These are phyloP conservation scores for Tolypocladium endophyticum DNA, from an alignment of 2,329 filamentous ascomycete genomes.

Conservation along the genomic window DNA sequence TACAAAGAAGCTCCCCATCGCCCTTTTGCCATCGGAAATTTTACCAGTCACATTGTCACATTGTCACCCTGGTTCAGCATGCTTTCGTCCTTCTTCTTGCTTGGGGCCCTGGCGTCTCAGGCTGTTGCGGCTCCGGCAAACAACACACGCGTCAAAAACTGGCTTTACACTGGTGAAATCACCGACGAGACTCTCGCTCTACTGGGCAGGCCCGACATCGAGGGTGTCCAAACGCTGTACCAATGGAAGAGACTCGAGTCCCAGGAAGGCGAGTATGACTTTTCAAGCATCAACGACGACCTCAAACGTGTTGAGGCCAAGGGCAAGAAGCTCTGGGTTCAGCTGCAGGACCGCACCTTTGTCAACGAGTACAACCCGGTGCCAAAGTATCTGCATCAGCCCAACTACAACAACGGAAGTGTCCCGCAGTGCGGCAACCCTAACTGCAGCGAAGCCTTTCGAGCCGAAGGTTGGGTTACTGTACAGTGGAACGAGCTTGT, in stretches of 20 bases:
- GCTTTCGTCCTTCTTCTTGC: neutral
- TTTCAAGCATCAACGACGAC: neutral
- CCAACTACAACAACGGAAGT: constrained; percentile 10
- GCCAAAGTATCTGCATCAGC: constrained; percentile 7
- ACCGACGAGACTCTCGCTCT: neutral
- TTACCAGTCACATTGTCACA: too few relatives aligned
- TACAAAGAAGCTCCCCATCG: neutral
- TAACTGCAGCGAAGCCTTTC: constrained; percentile 1
- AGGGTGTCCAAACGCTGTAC: neutral
- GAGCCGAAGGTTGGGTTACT: neutral
- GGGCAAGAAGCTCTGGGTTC: constrained; percentile 11
- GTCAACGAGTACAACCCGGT: constrained; percentile 4
- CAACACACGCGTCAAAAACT: neutral
- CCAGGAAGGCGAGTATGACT: neutral
- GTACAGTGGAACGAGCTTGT: neutral
- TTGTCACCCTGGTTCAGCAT: neutral
- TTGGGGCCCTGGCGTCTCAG: neutral
- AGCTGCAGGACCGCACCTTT: constrained; percentile 11
- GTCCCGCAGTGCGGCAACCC: constrained; percentile 7
- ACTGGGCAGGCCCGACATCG: neutral
- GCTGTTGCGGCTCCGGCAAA: neutral
- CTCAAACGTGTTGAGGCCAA: constrained; percentile 18
- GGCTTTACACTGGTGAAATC: neutral
- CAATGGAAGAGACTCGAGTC: neutral
- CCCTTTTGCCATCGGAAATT: neutral